Evolutionary conservation across 2,329 filamentous ascomycete species (phyloP), one percentile per base, ranked within the genome.

Genomic region (Aspergillus alliaceus): DNA sequence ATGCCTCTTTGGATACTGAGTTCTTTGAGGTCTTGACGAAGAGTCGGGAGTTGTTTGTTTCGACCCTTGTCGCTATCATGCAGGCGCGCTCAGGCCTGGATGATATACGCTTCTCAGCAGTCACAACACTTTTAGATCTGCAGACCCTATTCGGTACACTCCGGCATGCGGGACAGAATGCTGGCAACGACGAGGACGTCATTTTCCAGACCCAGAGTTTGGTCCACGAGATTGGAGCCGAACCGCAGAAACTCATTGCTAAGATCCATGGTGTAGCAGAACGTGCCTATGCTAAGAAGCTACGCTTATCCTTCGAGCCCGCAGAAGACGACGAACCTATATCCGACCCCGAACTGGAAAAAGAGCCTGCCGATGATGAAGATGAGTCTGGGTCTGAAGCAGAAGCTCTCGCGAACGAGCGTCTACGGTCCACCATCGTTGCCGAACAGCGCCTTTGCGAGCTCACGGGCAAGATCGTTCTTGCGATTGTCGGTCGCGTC

Each of bases 371-470:
- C 14, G 72, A 75, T 8, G 72, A 75, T 8, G 72, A 75, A 8
- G 67, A 72, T 18, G 71, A 67, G 7, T 55, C 61, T 31, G 65
- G 66, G 27, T 60, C 61, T 14, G 72, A 70, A 24, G 68, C 72
- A 6, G 71, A 75, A 44, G 80, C 74, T 2, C 66, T 70, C 5
- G 62, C 56, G n/a, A 69, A 67, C n/a, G 72, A 90, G 67, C 82
- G 85, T 56, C 79, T 85, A 63, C 82, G 87, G 48, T 82, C 84
- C 37, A 85, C 87, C 56, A 82, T 97, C 32, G 82, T 93, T 57
- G 87, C 91, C 0, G 95, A 98, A 74, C 89, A 93, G 70, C 85
- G 87, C 20, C 83, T 98, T 1, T 98, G 93, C 74, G 89, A 93
- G 66, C 80, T 97, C 25, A 88, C 93, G 0, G 89, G 87, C 60